Base-by-base conservation (phyloP, 1,284 basidiomycete species). In the Testicularia cyperi region DNA sequence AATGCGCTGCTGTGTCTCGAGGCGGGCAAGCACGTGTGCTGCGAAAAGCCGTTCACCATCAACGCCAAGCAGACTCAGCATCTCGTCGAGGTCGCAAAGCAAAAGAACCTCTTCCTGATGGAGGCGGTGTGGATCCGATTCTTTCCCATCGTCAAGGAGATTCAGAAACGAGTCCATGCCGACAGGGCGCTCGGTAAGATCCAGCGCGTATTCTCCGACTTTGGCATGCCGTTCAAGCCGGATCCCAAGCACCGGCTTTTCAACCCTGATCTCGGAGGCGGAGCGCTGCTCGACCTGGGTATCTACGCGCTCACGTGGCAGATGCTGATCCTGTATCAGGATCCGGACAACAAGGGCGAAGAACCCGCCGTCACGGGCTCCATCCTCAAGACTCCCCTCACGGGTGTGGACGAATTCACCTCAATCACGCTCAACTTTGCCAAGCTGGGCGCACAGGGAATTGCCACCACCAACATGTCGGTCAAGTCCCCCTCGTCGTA, bases 201-300 rank as follows among this genome's bases (percentile, higher is more conserved):
- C 15, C 30, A 36, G 5, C 44, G 68, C 12, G 62, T 68, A 21
- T 51, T 41, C 36, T 37, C 39, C 28, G 70, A 72, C 32, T 44
- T 70, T 13, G 40, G 46, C 5, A 35, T 36, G n/a, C 30, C 19
- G n/a, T 68, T 72, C 34, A 35, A 42, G 13, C 44, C 47, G 5
- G 70, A 72, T 31, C 47, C 60, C 85, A 88, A 23, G 86, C 85
- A 90, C 78, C 80, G 90, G 26, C 86, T 94, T 61, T 78, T 90
- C 60, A 84, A 91, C 68, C 90, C 91, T 3, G 77, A 79, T 15
- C 81, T 92, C 6, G 91, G 87, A 19, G 91, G 91, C 18, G 91
- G 90, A 1, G 88, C 86, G 7, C 73, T 94, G 26, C 82, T 94
- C 30, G 91, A 94, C 75, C 46, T 81, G 6, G 80, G 80, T 40